These are phyloP conservation scores for Botrytis porri DNA, from an alignment of 2,329 filamentous ascomycete genomes.

Conservation along the genomic window DNA sequence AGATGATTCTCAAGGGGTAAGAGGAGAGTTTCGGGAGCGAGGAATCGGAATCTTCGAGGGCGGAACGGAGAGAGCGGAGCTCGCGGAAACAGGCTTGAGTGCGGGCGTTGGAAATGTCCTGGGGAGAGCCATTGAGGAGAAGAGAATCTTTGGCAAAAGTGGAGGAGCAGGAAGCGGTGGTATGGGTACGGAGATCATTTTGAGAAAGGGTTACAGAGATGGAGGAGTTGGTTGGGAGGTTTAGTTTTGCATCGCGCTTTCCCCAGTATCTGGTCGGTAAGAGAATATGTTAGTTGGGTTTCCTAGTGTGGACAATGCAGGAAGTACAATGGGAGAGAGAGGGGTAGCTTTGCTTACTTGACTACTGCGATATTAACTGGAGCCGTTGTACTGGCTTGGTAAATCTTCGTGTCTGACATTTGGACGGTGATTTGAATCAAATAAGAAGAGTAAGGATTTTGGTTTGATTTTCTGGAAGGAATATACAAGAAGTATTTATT, in stretches of 20 bases:
- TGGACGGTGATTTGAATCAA: conserved; percentile 19
- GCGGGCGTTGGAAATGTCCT: conserved; percentile 82
- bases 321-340: conserved; percentile 20
- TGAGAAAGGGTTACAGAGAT: conserved; percentile 96
- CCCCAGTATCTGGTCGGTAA: conserved; percentile 73
- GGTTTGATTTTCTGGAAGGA: background rate
- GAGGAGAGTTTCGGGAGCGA: conserved; percentile 78
- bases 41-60: conserved; percentile 68
- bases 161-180: conserved; percentile 85
- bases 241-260: conserved; percentile 89
- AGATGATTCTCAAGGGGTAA: conserved; percentile 79
- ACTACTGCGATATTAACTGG: conserved; percentile 98
- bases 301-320: conserved; percentile 3
- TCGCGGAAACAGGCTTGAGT: conserved; percentile 94
- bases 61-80: conserved; percentile 72
- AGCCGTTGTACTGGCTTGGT: conserved; percentile 91
- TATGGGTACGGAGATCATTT: conserved; percentile 88
- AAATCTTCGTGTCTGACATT: conserved; percentile 51
- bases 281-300: conserved; percentile 23
- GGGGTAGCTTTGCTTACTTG: conserved; percentile 58
- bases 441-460: background rate
- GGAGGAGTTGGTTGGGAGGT: conserved; percentile 96
- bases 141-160: conserved; percentile 68
- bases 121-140: conserved; percentile 75
- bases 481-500: conserved; percentile 2